These are phyloP conservation scores for Mucor lusitanicus DNA, from an alignment of 371 early-diverging fungal genomes.

Conservation along the genomic window DNA sequence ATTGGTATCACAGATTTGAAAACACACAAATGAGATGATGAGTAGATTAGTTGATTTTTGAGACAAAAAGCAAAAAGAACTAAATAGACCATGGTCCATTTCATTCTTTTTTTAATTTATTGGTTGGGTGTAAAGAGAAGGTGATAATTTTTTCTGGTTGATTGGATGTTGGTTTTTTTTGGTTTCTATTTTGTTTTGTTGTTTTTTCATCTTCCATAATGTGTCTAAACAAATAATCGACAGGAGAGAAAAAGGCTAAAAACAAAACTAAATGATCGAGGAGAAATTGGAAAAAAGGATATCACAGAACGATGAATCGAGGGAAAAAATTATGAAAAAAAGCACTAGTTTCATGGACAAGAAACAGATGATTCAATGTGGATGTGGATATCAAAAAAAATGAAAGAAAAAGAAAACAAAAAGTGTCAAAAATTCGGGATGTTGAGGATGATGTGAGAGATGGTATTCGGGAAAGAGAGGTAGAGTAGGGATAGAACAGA, in stretches of 20 bases:
- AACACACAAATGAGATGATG: background rate
- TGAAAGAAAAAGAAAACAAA: slow-evolving; percentile 12
- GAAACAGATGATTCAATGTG: background rate
- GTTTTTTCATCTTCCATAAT: slow-evolving; percentile 2
- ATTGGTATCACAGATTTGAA: background rate
- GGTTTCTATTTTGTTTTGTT: slow-evolving; percentile 2
- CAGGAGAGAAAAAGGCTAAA: slow-evolving; percentile 2
- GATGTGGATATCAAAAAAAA: slow-evolving; percentile 6
- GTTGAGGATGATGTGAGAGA: background rate
- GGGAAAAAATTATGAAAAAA: background rate
- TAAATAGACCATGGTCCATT: background rate
- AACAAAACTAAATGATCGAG: slow-evolving; percentile 2
- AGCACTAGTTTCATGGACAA: background rate
- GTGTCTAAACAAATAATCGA: slow-evolving; percentile 20
- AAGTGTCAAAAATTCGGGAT: background rate
- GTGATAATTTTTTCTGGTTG: background rate
- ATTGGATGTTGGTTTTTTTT: background rate
- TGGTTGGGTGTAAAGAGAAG: background rate
- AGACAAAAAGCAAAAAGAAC: background rate
- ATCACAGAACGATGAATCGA: background rate
- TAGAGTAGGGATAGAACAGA: background rate
- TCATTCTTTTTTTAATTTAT: background rate
- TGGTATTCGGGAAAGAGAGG: background rate
- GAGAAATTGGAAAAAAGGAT: background rate
- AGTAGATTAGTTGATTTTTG: background rate